These are phyloP conservation scores for Lathyrus oleraceus DNA, from an alignment of 306 rosid genomes.

Conservation along the genomic window DNA sequence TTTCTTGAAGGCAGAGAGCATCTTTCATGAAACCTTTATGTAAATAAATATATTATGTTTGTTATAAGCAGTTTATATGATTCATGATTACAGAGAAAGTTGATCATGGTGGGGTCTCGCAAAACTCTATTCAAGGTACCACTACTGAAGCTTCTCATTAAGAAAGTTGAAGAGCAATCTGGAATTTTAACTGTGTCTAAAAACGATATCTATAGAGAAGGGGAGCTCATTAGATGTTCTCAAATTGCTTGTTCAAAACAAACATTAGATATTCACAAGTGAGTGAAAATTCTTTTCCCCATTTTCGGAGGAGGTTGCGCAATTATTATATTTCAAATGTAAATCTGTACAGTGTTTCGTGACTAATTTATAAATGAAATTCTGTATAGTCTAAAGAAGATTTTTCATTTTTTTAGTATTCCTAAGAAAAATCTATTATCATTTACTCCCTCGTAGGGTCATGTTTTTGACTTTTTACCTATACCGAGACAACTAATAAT, in stretches of 20 bases:
- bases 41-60: not conserved
- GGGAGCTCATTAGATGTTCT: slow-evolving; percentile 59
- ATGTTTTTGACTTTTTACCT: no score
- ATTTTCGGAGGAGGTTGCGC: not conserved
- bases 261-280: slow-evolving; percentile 52
- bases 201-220: slow-evolving; percentile 49
- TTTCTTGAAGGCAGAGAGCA: no score
- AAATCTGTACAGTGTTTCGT: slow-evolving; percentile 1
- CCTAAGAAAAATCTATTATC: not conserved
- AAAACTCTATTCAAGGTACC: slow-evolving; percentile 76
- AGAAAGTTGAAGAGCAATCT: slow-evolving; percentile 81
- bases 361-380: slow-evolving; percentile 7
- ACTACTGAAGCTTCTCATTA: slow-evolving; percentile 76
- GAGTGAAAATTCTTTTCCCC: slow-evolving; percentile 22
- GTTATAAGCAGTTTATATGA: not conserved
- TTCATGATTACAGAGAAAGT: slow-evolving; percentile 65
- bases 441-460: no score
- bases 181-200: slow-evolving; percentile 62
- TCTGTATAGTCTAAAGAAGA: not conserved
- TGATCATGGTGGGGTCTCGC: slow-evolving; percentile 88
- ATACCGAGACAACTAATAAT: no score
- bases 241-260: slow-evolving; percentile 28
- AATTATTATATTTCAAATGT: slow-evolving; percentile 1
- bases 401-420: not conserved
- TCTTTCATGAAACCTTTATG: no score